Percentiles rank a stretch among this genome's conserved stretches.
Conservation (phyloP, 495 filamentous ascomycete genomes). For the Pyrenula massariospora region DNA sequence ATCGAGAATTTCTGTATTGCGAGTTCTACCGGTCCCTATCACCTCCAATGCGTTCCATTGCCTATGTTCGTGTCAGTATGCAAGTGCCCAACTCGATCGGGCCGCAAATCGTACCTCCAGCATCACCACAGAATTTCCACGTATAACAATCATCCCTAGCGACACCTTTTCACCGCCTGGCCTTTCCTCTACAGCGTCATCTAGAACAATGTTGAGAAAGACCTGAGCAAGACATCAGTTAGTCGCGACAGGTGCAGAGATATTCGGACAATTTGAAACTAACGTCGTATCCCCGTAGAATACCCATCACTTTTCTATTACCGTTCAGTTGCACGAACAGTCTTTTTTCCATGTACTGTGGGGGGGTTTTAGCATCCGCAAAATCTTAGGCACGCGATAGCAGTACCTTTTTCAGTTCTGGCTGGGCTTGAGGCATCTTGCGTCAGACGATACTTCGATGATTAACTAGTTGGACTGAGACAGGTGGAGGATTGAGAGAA, state of each 20-base stretch:
- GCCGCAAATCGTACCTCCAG: constrained; percentile 56
- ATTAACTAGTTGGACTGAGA: too few species aligned
- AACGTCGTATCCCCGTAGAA: constrained; percentile 94
- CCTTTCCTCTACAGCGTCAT: constrained; percentile 96
- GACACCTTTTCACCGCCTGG: constrained; percentile 79
- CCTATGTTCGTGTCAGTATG: constrained; percentile 26
- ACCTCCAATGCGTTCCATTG: constrained; percentile 32
- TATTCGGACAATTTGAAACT: constrained; percentile 14
- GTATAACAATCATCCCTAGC: constrained; percentile 89
- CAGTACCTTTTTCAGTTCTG: constrained; percentile 90
- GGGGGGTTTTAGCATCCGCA: constrained; percentile 7
- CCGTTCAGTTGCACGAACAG: constrained; percentile 96
- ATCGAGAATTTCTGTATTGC: too few species aligned
- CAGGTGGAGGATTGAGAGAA: too few species aligned
- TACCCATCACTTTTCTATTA: constrained; percentile 90
- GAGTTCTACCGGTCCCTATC: neutral
- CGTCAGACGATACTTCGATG: constrained; percentile 10
- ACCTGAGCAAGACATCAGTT: constrained; percentile 43
- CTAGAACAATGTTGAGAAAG: constrained; percentile 95
- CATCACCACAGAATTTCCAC: constrained; percentile 94
- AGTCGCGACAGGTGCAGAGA: neutral
- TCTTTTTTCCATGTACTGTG: constrained; percentile 96
- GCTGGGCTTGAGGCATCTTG: constrained; percentile 97
- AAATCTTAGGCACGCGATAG: too few species aligned
- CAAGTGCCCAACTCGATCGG: neutral